Evolutionary conservation across 257 asterid species (phyloP).

Genomic region (Ilex aquifolium): DNA sequence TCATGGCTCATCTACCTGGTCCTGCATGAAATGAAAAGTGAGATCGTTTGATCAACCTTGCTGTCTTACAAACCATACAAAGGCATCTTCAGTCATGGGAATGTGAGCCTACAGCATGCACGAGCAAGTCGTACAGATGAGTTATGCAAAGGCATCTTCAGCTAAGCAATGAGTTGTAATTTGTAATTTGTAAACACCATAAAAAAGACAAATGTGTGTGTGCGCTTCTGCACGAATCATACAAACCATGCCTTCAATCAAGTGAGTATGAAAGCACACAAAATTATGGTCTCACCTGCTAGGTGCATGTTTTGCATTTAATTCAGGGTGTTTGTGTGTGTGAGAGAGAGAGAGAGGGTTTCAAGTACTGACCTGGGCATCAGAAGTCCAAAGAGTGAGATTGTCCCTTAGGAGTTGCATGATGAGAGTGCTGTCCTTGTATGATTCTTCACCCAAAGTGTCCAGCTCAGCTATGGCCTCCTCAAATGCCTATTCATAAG

Average conservation of each 20-base stretch:
- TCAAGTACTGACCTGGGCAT: constrained; percentile 34
- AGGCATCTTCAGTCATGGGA: background rate
- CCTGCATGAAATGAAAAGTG: constrained; percentile 20
- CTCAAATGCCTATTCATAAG: constrained; percentile 35
- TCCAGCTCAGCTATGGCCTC: constrained; percentile 55
- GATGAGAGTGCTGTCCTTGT: constrained; percentile 55
- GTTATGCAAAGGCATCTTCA: too few relatives aligned
- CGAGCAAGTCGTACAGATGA: too few relatives aligned
- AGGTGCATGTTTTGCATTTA: too few relatives aligned
- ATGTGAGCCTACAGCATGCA: too few relatives aligned
- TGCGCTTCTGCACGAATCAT: background rate
- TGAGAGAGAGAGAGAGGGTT: background rate
- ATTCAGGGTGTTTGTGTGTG: too few relatives aligned
- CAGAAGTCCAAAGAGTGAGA: constrained; percentile 52
- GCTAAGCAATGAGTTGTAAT: too few relatives aligned
- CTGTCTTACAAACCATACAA: background rate
- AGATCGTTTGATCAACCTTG: background rate
- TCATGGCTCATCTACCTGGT: constrained; percentile 47
- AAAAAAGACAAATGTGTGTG: too few relatives aligned
- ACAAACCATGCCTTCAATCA: too few relatives aligned
- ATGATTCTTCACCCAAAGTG: constrained; percentile 49
- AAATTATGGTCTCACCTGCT: too few relatives aligned
- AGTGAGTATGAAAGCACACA: too few relatives aligned
- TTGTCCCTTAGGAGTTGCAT: constrained; percentile 52
- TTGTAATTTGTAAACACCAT: too few relatives aligned